These are phyloP conservation scores for Botryosphaeria agaves DNA, from an alignment of 2,329 filamentous ascomycete genomes.

Conservation along the genomic window DNA sequence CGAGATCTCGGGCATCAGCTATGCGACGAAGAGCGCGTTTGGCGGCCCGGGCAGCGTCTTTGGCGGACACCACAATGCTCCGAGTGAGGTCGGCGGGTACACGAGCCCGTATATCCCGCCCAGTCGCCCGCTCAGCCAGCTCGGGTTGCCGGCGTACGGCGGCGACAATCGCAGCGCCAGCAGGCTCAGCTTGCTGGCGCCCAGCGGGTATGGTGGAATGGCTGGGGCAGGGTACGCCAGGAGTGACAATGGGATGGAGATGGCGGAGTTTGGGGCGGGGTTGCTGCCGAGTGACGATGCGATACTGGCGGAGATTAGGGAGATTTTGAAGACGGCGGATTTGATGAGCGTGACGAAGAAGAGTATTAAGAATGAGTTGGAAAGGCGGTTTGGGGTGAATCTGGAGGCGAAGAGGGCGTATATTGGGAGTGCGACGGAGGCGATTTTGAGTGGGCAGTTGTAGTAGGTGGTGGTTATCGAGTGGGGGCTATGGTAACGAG, in stretches of 20 bases:
- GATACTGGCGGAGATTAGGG: slow-evolving; percentile 80
- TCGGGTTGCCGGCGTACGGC: slow-evolving; percentile 36
- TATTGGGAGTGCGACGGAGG: slow-evolving; percentile 39
- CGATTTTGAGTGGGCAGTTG: slow-evolving; percentile 22
- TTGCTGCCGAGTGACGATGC: slow-evolving; percentile 72
- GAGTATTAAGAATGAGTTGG: slow-evolving; percentile 84
- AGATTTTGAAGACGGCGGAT: slow-evolving; percentile 81
- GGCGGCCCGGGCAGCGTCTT: neutral
- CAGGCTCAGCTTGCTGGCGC: slow-evolving; percentile 41
- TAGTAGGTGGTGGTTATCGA: slow-evolving; percentile 5
- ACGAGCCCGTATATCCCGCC: slow-evolving; percentile 17
- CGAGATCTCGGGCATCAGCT: slow-evolving; percentile 85
- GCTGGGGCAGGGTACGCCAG: slow-evolving; percentile 10
- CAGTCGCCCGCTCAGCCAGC: slow-evolving; percentile 39
- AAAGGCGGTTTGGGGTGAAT: slow-evolving; percentile 72
- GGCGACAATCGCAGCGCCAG: no score
- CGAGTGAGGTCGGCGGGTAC: neutral
- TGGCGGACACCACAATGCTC: neutral
- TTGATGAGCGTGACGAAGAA: slow-evolving; percentile 99
- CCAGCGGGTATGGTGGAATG: slow-evolving; percentile 39
- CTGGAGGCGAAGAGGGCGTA: slow-evolving; percentile 82
- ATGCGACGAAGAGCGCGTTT: slow-evolving; percentile 65
- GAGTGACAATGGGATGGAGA: slow-evolving; percentile 57
- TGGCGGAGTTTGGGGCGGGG: slow-evolving; percentile 46
- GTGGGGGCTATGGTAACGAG: no score